These are phyloP conservation scores for Euphorbia celastroides DNA, from an alignment of 441 rosid species.

Conservation along the genomic window DNA sequence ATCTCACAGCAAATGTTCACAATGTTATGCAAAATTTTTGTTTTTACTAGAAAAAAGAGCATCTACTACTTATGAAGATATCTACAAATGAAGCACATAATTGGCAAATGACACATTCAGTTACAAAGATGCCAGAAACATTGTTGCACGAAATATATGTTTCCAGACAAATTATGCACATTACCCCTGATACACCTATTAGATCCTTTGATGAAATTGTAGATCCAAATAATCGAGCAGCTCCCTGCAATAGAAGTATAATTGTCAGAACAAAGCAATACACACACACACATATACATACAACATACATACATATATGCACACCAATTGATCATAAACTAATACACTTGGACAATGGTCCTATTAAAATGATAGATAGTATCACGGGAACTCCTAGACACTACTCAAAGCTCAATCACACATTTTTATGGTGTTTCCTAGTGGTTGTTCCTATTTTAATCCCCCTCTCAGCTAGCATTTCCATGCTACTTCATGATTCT, in stretches of 20 bases:
- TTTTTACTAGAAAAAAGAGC: neutral
- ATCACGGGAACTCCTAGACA: too few relatives aligned
- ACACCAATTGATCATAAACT: neutral
- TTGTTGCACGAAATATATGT: neutral
- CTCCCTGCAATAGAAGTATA: constrained; percentile 53
- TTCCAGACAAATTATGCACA: constrained; percentile 8
- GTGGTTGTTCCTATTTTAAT: too few relatives aligned
- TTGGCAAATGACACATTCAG: neutral
- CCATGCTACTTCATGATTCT: too few relatives aligned
- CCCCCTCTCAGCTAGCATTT: too few relatives aligned
- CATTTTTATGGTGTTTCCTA: too few relatives aligned
- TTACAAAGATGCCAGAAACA: neutral
- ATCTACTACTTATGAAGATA: neutral
- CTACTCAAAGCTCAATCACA: too few relatives aligned
- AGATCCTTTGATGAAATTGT: constrained; percentile 74
- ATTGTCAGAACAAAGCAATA: neutral
- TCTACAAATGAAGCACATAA: neutral
- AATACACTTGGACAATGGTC: neutral
- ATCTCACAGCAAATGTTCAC: neutral
- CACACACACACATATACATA: neutral
- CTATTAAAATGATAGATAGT: too few relatives aligned
- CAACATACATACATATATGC: neutral
- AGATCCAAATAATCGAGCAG: constrained; percentile 90
- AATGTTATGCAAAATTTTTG: neutral
- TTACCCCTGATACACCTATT: constrained; percentile 83